These are phyloP conservation scores for Kodamaea plutei DNA, from an alignment of 1,139 yeast genomes.

Conservation along the genomic window DNA sequence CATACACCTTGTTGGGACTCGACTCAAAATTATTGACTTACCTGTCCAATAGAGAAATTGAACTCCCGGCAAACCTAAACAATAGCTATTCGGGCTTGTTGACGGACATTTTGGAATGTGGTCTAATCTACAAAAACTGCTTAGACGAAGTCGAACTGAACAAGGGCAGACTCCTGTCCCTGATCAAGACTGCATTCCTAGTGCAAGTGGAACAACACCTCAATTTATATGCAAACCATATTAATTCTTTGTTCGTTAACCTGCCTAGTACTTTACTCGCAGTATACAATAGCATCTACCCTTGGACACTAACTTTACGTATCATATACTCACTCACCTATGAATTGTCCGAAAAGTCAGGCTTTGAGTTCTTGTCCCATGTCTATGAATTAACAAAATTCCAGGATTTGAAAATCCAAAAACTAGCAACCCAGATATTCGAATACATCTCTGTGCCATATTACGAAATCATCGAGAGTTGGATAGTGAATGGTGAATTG, in stretches of 20 bases:
- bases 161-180: constrained; percentile 34
- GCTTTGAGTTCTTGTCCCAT: constrained; percentile 55
- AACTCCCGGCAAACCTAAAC: constrained; percentile 52
- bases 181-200: constrained; percentile 61
- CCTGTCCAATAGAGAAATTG: constrained; percentile 22
- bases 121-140: constrained; percentile 56
- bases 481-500: constrained; percentile 71
- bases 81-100: constrained; percentile 57
- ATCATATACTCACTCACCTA: constrained; percentile 44
- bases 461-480: constrained; percentile 53
- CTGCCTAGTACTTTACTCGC: constrained; percentile 34
- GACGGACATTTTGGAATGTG: constrained; percentile 65
- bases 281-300: constrained; percentile 44
- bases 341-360: constrained; percentile 34
- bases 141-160: constrained; percentile 26
- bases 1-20: constrained; percentile 69
- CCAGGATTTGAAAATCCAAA: constrained; percentile 57
- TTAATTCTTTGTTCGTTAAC: constrained; percentile 47
- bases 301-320: constrained; percentile 53
- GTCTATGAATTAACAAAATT: constrained; percentile 51
- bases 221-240: constrained; percentile 47
- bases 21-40: constrained; percentile 62
- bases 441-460: constrained; percentile 55
- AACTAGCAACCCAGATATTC: constrained; percentile 45
- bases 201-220: constrained; percentile 54